Base-by-base conservation (phyloP, 176 grass and related monocot species). In the Oryza glaberrima region DNA sequence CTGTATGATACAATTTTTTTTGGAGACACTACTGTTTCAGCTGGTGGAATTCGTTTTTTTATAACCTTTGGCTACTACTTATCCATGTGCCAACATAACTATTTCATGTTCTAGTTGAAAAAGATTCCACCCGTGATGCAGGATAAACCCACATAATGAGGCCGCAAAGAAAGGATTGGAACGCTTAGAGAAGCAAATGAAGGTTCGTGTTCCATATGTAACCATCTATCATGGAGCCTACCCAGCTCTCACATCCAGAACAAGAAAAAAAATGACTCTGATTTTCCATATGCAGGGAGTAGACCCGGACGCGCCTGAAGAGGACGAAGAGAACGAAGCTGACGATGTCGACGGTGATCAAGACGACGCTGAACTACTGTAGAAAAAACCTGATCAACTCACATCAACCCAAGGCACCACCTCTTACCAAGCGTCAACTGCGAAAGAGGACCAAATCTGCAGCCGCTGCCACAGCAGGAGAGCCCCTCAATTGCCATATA, bases 131-230 rank as follows among this genome's bases (percentile, higher is more conserved):
- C 38, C 41, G 38, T 54, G 9, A 90, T 84, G 73, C 89, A 97
- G 96, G 84, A 98, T 95, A 90, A 98, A 94, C 73, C 93, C 96
- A 4, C 87, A 95, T 45, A 98, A 94, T 79, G 96, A 98, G 88
- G 91, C 93, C 43, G 96, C 93, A 65, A 94, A 96, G 86, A 99
- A 89, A 89, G 96, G 96, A 68, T 86, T 99, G 73, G 96, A 98
- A 75, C 91, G 90, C 23, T 86, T 96, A 74, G 93, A 99, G 91
- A 99, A 99, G 86, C 96, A 96, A 90, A 99, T 96, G 96, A 99
- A 96, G 93, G 96, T 98, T 68, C 22, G 52, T 84, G 9, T 60
- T 78, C 81, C 14, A 60, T 41, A 8, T 41, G 8, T 70, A 51
- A 69, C 38, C 49, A 20, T n/a, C 40, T n/a, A 40, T 81, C 40